Evolutionary conservation across 2,329 filamentous ascomycete species (phyloP).

Genomic region (Catunica adiposa): DNA sequence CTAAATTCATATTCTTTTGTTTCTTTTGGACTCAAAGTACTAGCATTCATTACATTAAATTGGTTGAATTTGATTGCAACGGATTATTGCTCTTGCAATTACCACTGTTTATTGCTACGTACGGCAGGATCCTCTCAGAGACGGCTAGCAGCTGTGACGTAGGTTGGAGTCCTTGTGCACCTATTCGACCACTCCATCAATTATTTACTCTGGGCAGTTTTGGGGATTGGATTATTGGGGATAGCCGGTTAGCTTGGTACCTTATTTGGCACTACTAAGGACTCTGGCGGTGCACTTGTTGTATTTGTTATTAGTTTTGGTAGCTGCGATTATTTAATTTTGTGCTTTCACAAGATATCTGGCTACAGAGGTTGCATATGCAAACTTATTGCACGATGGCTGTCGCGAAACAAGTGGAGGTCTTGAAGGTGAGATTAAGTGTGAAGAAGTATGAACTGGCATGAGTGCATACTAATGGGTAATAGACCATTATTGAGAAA

Average conservation of each 20-base stretch:
- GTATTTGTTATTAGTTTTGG: not conserved
- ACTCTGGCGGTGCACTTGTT: not conserved
- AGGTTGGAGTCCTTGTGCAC: not conserved
- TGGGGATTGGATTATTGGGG: not conserved
- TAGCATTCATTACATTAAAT: too few species aligned
- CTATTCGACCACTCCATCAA: not conserved
- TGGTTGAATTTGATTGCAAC: too few species aligned
- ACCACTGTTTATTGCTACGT: too few species aligned
- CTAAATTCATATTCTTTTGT: too few species aligned
- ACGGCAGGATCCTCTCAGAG: too few species aligned
- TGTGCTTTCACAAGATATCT: not conserved
- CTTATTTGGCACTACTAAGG: not conserved
- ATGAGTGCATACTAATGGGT: not conserved
- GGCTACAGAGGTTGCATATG: too few species aligned
- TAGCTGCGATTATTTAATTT: too few species aligned
- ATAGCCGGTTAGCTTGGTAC: not conserved
- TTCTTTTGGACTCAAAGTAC: too few species aligned
- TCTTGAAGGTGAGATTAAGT: slow-evolving; percentile 9
- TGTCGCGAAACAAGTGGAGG: slow-evolving; percentile 7
- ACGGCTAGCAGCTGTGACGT: not conserved
- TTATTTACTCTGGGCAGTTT: too few species aligned
- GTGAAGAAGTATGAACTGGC: not conserved
- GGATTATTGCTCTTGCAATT: too few species aligned
- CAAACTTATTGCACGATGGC: slow-evolving; percentile 1
- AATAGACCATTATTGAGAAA: slow-evolving; percentile 52